These are phyloP conservation scores for Heliamphora exappendiculata DNA, from an alignment of 148 eudicot genomes.

Conservation along the genomic window DNA sequence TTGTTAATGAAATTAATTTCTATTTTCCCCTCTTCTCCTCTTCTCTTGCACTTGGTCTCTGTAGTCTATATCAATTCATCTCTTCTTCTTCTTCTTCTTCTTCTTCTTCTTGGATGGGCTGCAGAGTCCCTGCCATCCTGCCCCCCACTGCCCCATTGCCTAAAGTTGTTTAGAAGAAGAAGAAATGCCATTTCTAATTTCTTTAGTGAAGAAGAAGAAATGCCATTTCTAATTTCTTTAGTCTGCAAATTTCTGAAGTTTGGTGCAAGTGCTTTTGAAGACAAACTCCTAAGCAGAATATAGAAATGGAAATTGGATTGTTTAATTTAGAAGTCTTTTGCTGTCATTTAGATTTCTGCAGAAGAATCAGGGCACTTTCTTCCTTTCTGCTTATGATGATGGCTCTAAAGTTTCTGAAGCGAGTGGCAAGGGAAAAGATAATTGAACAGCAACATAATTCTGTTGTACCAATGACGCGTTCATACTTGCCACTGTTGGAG, in stretches of 20 bases:
- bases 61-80: too few relatives aligned
- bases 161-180: too few relatives aligned
- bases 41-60: too few relatives aligned
- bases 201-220: too few relatives aligned
- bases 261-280: not conserved
- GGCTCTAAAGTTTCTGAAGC: conserved; percentile 45
- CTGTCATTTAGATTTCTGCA: conserved; percentile 62
- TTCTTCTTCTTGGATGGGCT: too few relatives aligned
- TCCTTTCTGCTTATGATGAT: conserved; percentile 52
- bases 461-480: conserved; percentile 8
- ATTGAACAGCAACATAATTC: conserved; percentile 22
- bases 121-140: too few relatives aligned
- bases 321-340: not conserved
- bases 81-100: too few relatives aligned
- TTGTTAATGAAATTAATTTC: too few relatives aligned
- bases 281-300: not conserved
- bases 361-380: conserved; percentile 65
- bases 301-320: not conserved
- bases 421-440: conserved; percentile 48
- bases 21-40: too few relatives aligned
- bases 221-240: too few relatives aligned
- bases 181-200: too few relatives aligned
- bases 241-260: not conserved
- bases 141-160: too few relatives aligned
- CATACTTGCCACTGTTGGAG: not conserved